phyloP scores from a whole-genome alignment of 2,329 filamentous ascomycete species.

The Beauveria australis region DNA sequence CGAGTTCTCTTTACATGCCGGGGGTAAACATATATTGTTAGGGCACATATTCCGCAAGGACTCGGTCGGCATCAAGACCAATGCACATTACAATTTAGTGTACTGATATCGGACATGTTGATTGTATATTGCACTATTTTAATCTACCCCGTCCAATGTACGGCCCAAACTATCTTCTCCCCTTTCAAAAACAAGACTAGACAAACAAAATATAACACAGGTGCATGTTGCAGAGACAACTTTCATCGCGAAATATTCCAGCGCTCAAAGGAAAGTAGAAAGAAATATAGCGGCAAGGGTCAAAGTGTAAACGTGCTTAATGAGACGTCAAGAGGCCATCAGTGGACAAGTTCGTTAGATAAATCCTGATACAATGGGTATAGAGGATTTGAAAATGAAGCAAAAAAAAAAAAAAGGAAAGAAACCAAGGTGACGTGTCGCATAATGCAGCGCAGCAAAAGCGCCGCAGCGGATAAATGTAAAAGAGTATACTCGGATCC shows the following conservation, averaged over 20 bases:
- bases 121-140: background rate
- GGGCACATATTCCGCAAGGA: too few species aligned
- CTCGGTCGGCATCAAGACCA: background rate
- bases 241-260: background rate
- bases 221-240: background rate
- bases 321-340: conserved; percentile 2
- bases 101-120: background rate
- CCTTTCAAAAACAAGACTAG: background rate
- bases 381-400: conserved; percentile 4
- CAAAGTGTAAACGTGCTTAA: background rate
- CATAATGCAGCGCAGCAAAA: background rate
- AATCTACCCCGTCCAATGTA: background rate
- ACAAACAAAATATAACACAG: background rate
- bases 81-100: background rate
- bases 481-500: background rate
- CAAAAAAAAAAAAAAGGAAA: background rate
- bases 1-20: too few species aligned
- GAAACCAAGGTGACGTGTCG: background rate
- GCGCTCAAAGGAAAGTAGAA: background rate
- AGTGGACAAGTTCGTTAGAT: background rate
- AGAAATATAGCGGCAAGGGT: background rate
- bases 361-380: conserved; percentile 9
- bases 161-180: background rate
- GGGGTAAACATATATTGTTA: too few species aligned
- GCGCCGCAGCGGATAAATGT: conserved; percentile 2